A percentile compares a stretch with the other conserved stretches of the same genome.
These are phyloP conservation scores for Penicillium longicatenatum DNA, from an alignment of 495 filamentous ascomycete species.

Conservation along the genomic window DNA sequence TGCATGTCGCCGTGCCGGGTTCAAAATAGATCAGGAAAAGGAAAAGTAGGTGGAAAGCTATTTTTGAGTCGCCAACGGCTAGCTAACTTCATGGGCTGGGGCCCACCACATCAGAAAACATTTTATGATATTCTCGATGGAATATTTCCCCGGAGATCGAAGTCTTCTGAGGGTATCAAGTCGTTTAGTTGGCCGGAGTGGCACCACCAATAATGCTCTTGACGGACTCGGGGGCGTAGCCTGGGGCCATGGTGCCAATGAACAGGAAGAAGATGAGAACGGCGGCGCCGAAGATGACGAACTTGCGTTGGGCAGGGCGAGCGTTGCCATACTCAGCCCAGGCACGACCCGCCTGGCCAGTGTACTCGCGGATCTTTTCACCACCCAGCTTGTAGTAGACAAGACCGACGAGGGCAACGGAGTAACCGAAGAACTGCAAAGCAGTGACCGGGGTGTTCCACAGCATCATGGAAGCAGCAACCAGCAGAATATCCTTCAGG, in stretches of 20 bases:
- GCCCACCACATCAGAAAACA: not conserved
- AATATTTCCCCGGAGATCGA: not conserved
- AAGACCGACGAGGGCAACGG: conserved; percentile 84
- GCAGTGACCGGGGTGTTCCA: conserved; percentile 80
- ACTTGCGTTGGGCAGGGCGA: conserved; percentile 74
- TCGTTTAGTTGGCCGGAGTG: conserved; percentile 37
- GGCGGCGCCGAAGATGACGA: conserved; percentile 64
- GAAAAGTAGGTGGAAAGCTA: not conserved
- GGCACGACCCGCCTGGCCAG: conserved; percentile 62
- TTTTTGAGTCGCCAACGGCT: not conserved
- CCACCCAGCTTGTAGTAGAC: conserved; percentile 96
- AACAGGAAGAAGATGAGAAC: conserved; percentile 69
- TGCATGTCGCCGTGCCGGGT: conserved; percentile 38
- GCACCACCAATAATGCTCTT: conserved; percentile 46
- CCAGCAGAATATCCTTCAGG: conserved; percentile 96
- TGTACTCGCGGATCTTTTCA: conserved; percentile 79
- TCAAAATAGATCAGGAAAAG: conserved; percentile 10
- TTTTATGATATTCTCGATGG: not conserved
- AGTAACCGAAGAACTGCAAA: conserved; percentile 94
- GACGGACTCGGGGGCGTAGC: conserved; percentile 43
- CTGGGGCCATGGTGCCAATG: conserved; percentile 59
- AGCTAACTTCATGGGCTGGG: not conserved
- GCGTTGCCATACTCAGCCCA: conserved; percentile 87
- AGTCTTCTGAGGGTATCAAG: not conserved
- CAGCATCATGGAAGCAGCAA: conserved; percentile 84